These are phyloP conservation scores for Colletotrichum melonis DNA, from an alignment of 2,329 filamentous ascomycete species.

Conservation along the genomic window DNA sequence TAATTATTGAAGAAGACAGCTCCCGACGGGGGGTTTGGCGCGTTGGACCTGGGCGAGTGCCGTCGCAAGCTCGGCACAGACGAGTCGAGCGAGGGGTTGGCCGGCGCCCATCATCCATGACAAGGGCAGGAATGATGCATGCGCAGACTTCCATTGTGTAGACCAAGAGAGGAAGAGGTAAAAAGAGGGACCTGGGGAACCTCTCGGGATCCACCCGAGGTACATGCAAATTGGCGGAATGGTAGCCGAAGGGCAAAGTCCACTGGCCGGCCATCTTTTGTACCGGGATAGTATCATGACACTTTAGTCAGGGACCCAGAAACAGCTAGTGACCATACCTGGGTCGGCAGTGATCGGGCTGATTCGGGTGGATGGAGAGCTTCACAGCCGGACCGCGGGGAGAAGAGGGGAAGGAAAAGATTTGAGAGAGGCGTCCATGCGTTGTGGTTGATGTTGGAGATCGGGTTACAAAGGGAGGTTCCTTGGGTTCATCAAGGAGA, in stretches of 20 bases:
- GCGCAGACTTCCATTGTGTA: background rate
- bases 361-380: constrained; percentile 47
- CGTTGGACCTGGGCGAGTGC: constrained; percentile 19
- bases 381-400: constrained; percentile 34
- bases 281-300: background rate
- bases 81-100: constrained; percentile 17
- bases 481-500: constrained; percentile 5
- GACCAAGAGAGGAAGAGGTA: constrained; percentile 17
- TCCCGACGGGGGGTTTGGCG: background rate
- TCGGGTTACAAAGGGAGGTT: constrained; percentile 12
- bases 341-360: constrained; percentile 48
- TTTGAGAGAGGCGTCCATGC: constrained; percentile 10
- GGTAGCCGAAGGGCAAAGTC: constrained; percentile 8
- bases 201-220: constrained; percentile 14
- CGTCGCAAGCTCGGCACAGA: constrained; percentile 34
- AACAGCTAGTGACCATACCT: constrained; percentile 22
- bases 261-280: background rate
- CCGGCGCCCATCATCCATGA: constrained; percentile 30
- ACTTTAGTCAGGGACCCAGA: constrained; percentile 2
- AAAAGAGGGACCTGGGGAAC: constrained; percentile 20
- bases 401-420: constrained; percentile 6
- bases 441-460: constrained; percentile 24
- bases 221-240: constrained; percentile 7
- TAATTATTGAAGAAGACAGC: background rate
- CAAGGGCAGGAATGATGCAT: constrained; percentile 33